These are phyloP conservation scores for Globisporangium megalacanthum DNA, from an alignment of 352 stramenopile genomes.

Conservation along the genomic window DNA sequence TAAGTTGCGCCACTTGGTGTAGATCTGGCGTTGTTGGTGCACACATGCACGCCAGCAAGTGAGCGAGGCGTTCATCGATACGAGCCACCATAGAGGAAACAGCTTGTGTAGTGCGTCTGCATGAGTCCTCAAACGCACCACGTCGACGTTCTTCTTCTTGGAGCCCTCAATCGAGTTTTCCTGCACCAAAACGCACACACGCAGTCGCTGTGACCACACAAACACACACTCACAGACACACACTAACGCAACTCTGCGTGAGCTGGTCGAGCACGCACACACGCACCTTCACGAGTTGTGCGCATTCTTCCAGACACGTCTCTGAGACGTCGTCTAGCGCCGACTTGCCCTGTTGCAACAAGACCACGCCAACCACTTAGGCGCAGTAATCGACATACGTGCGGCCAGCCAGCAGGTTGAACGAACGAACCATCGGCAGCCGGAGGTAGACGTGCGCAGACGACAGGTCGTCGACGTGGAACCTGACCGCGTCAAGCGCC, in stretches of 20 bases:
- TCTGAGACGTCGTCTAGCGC: constrained; percentile 76
- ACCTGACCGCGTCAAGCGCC: constrained; percentile 39
- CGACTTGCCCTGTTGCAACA: constrained; percentile 42
- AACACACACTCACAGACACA: neutral
- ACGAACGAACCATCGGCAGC: constrained; percentile 65
- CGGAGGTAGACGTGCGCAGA: constrained; percentile 98
- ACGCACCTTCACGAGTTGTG: constrained; percentile 87
- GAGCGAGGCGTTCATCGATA: neutral
- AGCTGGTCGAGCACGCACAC: neutral
- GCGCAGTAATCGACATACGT: neutral
- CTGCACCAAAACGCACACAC: constrained; percentile 18
- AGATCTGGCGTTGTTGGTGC: constrained; percentile 47
- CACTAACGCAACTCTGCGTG: too few relatives aligned
- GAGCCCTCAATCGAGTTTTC: constrained; percentile 93
- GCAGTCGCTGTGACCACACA: neutral
- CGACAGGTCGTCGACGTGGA: constrained; percentile 97
- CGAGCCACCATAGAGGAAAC: too few relatives aligned
- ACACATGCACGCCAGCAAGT: neutral
- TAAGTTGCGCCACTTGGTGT: constrained; percentile 92
- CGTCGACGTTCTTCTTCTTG: constrained; percentile 88
- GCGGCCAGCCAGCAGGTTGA: neutral
- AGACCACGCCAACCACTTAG: neutral
- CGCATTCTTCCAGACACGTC: constrained; percentile 84
- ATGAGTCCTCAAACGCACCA: constrained; percentile 31
- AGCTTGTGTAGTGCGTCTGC: neutral